Percentiles rank a stretch among this genome's conserved stretches.
These are phyloP conservation scores for Biscogniauxia marginata DNA, from an alignment of 2,329 filamentous ascomycete genomes.

Conservation along the genomic window DNA sequence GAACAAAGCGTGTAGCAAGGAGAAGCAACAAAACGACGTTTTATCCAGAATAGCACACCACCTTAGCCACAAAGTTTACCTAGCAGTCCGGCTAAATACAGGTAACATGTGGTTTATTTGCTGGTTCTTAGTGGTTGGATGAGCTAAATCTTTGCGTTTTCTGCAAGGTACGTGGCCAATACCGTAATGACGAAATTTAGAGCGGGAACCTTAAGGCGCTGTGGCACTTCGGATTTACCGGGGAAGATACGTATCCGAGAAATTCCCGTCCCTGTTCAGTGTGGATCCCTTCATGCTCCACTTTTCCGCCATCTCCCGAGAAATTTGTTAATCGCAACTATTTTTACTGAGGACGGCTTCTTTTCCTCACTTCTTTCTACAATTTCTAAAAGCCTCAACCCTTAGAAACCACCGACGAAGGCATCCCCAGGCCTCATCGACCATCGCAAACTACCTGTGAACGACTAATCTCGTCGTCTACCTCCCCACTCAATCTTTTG, in stretches of 20 bases:
- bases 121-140: constrained; percentile 15
- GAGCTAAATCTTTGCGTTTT: constrained; percentile 10
- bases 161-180: not conserved
- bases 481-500: constrained; percentile 27
- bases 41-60: too few relatives aligned
- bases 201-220: not conserved
- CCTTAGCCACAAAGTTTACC: not conserved
- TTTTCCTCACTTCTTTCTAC: constrained; percentile 10
- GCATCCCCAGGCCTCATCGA: constrained; percentile 12
- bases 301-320: constrained; percentile 20
- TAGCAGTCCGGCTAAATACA: not conserved
- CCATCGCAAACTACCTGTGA: constrained; percentile 5
- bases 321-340: constrained; percentile 14
- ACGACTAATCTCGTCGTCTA: constrained; percentile 9
- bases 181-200: not conserved
- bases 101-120: constrained; percentile 7
- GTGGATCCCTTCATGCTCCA: constrained; percentile 11
- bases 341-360: constrained; percentile 17
- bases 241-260: constrained; percentile 17
- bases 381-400: constrained; percentile 26
- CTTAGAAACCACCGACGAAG: constrained; percentile 6
- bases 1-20: not conserved
- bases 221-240: constrained; percentile 8
- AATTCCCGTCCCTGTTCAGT: constrained; percentile 11
- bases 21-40: not conserved